Conservation (phyloP, 2,329 filamentous ascomycete genomes). For the Drechslerella dactyloides region DNA sequence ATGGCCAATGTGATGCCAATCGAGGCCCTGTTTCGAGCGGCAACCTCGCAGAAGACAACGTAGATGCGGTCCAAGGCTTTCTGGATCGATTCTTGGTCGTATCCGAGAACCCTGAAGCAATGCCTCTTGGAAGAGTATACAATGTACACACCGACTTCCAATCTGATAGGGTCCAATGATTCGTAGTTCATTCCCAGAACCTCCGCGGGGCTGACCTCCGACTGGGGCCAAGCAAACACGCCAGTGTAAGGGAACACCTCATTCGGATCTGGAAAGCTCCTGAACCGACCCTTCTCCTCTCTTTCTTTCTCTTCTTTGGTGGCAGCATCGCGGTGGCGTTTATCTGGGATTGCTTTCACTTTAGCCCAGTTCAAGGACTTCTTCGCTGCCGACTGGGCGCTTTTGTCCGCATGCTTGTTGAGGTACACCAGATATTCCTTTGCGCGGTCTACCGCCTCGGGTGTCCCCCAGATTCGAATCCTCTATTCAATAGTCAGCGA, state of each 20-base stretch:
- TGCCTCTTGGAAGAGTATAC: conserved; percentile 33
- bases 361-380: conserved; percentile 50
- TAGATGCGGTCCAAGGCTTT: conserved; percentile 53
- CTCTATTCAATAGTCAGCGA: conserved; percentile 26
- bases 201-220: conserved; percentile 48
- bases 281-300: conserved; percentile 42
- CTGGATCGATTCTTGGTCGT: conserved; percentile 46
- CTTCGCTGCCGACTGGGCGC: conserved; percentile 41
- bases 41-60: conserved; percentile 53
- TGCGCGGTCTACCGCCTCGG: conserved; percentile 50
- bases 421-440: conserved; percentile 53
- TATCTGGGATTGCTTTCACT: conserved; percentile 50
- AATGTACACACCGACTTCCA: conserved; percentile 53
- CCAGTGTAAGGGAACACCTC: conserved; percentile 51
- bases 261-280: conserved; percentile 24
- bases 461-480: conserved; percentile 53
- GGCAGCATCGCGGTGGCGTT: conserved; percentile 30
- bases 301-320: conserved; percentile 31
- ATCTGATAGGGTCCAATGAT: conserved; percentile 52
- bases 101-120: conserved; percentile 53
- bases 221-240: conserved; percentile 52
- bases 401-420: conserved; percentile 51
- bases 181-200: conserved; percentile 52
- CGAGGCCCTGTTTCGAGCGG: conserved; percentile 51
- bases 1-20: conserved; percentile 48